Base-by-base conservation (phyloP, 2,329 filamentous ascomycete species). In the Cercospora citrullina region DNA sequence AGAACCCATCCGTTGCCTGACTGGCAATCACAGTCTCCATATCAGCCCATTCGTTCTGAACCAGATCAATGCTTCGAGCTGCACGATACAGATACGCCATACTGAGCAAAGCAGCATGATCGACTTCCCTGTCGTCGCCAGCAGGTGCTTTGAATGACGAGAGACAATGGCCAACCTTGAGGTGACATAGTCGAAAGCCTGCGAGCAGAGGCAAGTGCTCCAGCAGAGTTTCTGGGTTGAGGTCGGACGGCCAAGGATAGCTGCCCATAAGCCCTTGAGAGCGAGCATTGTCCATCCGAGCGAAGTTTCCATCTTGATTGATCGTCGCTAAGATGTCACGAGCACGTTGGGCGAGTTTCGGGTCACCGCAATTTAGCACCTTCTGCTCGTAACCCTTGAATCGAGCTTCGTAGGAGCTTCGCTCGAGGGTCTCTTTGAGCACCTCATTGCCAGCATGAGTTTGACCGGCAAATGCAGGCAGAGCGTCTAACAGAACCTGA, bases 21-120 rank as follows among this genome's bases (percentile, higher is more conserved):
- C 30, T 30, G n/a, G 42, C 21, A n/a, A 63, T 57, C 42, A 63
- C 61, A 18, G 42, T 57, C 42, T 63, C 61, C 61, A 63, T 63
- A 16, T 63, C 61, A 5, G 26, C 21, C 61, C 61, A 63, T 45
- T 53, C 23, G 12, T 16, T 39, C 28, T 39, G 23, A 28, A 36
- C 18, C 14, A 63, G 28, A 23, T 39, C 61, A 26, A 33, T 6
- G 28, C 28, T 23, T 4, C 48, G 61, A 42, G 45, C 42, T n/a
- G 45, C 61, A 55, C 61, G 42, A 30, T 63, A 63, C 7, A 55
- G n/a, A 39, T 63, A 63, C 6, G 61, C 61, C 26, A 63, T 33
- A 18, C 61, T 18, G 23, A 63, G 61, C 10, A 63, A 18, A 23
- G 53, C 53, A 4, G 53, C 14, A 21, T 58, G 53, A 21, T 58